Percentiles rank a stretch among this genome's conserved stretches.
Evolutionary conservation across 805 yeast genomes (phyloP).

Genomic region (Cyberlindnera misumaiensis): DNA sequence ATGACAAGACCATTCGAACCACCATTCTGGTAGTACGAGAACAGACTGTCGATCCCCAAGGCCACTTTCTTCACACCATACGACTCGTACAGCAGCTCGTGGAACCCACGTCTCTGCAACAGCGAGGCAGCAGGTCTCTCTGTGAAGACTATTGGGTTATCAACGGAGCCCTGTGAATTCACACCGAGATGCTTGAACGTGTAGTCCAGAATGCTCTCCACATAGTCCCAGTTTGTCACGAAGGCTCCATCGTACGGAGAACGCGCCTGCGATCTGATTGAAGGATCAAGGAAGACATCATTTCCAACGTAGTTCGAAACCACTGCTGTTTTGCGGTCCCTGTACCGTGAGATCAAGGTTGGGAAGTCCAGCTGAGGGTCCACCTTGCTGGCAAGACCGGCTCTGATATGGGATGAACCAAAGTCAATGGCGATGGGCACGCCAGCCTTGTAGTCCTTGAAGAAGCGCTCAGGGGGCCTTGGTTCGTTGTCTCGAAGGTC

Average conservation of each 20-base stretch:
- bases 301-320: slow-evolving; percentile 74
- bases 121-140: slow-evolving; percentile 71
- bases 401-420: slow-evolving; percentile 57
- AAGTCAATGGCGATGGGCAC: slow-evolving; percentile 86
- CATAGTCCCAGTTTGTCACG: slow-evolving; percentile 87
- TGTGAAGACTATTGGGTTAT: slow-evolving; percentile 75
- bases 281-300: slow-evolving; percentile 67
- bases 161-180: slow-evolving; percentile 40
- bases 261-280: slow-evolving; percentile 59
- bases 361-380: slow-evolving; percentile 64
- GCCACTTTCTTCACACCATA: slow-evolving; percentile 69
- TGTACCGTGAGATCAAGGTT: slow-evolving; percentile 58
- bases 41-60: slow-evolving; percentile 78
- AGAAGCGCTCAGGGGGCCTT: slow-evolving; percentile 38
- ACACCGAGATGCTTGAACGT: slow-evolving; percentile 77
- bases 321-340: slow-evolving; percentile 66
- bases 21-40: slow-evolving; percentile 65
- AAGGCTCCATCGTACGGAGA: slow-evolving; percentile 85
- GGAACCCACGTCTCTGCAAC: slow-evolving; percentile 65
- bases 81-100: slow-evolving; percentile 80
- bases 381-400: slow-evolving; percentile 45
- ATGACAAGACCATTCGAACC: slow-evolving; percentile 65
- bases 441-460: slow-evolving; percentile 39
- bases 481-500: slow-evolving; percentile 18
- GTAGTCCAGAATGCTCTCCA: slow-evolving; percentile 79